phyloP scores from a whole-genome alignment of 2,329 filamentous ascomycete genomes.

The Dactylonectria estremocensis region DNA sequence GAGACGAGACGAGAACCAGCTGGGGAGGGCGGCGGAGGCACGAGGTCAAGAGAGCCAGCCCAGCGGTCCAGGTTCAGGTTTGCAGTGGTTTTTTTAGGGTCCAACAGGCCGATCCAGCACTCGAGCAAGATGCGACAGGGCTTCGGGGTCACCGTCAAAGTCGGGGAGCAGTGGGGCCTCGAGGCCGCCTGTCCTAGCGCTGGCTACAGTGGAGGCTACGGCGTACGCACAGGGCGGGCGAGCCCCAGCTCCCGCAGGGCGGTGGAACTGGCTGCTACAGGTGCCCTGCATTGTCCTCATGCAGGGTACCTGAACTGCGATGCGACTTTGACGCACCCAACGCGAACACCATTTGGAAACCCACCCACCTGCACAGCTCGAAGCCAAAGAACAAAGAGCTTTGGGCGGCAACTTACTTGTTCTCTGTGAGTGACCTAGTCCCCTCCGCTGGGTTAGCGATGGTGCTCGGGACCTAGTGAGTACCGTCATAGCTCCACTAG shows the following conservation, averaged over 20 bases:
- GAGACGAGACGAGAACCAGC: neutral
- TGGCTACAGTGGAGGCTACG: no score
- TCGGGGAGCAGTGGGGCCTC: no score
- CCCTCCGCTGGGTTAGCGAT: neutral
- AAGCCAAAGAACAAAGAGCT: neutral
- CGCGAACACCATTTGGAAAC: neutral
- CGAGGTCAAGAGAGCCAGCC: neutral
- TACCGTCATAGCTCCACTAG: neutral
- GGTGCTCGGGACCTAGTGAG: no score
- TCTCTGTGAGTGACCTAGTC: neutral
- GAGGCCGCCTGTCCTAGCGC: no score
- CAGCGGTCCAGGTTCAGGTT: neutral
- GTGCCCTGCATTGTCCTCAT: neutral
- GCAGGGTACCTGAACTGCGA: neutral
- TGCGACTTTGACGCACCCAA: no score
- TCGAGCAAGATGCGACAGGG: no score
- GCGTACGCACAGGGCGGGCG: no score
- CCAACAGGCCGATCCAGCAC: no score
- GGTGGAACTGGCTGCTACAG: neutral
- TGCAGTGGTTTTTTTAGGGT: no score
- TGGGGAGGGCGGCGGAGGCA: neutral
- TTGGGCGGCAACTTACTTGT: neutral
- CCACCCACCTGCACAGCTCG: neutral
- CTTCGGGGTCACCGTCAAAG: no score
- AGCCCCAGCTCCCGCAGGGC: neutral